Percentiles rank a stretch among this genome's conserved stretches.
Evolutionary conservation across 495 filamentous ascomycete genomes (phyloP).

Genomic region (Aspergillus cristatus): DNA sequence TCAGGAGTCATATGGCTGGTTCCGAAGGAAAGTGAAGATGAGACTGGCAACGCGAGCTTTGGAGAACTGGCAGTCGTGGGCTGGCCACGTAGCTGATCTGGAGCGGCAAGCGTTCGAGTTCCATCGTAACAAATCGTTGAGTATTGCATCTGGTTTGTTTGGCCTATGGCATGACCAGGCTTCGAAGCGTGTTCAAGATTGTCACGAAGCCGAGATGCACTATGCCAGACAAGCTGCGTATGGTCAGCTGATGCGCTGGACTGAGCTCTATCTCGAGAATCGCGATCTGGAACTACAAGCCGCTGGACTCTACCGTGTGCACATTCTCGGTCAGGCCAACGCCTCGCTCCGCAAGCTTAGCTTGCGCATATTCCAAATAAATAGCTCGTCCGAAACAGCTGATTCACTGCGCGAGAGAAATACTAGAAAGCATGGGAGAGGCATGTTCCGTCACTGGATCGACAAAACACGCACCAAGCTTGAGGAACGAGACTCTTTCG

Average conservation of each 20-base stretch:
- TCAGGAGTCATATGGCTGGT: constrained; percentile 49
- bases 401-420: constrained; percentile 49
- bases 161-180: constrained; percentile 36
- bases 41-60: constrained; percentile 42
- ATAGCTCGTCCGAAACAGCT: constrained; percentile 35
- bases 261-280: constrained; percentile 28
- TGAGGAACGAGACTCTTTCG: constrained; percentile 28
- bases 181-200: constrained; percentile 26
- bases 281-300: constrained; percentile 43
- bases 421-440: constrained; percentile 43
- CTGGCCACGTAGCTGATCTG: constrained; percentile 28
- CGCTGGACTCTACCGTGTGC: constrained; percentile 34
- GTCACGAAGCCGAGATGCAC: constrained; percentile 32
- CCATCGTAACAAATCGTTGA: constrained; percentile 26
- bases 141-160: constrained; percentile 29
- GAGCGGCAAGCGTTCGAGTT: constrained; percentile 35
- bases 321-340: constrained; percentile 35
- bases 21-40: constrained; percentile 50
- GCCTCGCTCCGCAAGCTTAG: constrained; percentile 40
- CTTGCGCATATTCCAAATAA: constrained; percentile 42
- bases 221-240: constrained; percentile 35
- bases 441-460: constrained; percentile 51
- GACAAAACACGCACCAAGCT: constrained; percentile 36
- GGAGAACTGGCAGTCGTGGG: constrained; percentile 35
- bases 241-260: constrained; percentile 39